Evolutionary conservation across 345 rosid species (phyloP), one percentile per base, ranked within the genome.

Genomic region (Dipteronia sinensis): DNA sequence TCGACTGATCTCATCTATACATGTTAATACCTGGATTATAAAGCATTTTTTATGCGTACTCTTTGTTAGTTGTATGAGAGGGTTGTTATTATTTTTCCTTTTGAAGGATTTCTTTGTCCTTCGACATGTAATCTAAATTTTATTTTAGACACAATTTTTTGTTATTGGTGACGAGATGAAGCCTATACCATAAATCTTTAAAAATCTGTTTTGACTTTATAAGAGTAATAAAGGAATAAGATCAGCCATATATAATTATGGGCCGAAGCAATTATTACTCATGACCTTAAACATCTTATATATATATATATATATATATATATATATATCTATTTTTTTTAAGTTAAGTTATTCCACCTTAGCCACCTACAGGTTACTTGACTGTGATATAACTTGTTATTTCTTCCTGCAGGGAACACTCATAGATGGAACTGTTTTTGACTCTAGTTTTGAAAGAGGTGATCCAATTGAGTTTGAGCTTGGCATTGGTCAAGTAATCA

Each of bases 391-490:
- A 2, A 58, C 58, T 23, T 70, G 8, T 40, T 4, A 51, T 56
- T 34, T 53, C 9, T 56, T 62, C 29, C 13, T 78, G 77, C 89
- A 95, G 99, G 99, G 98, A 74, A 89, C 87, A 78, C 94, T 95
- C 78, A 91, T 97, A 6, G 99, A 95, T 88, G 99, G 95, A 81
- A 90, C 91, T 69, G 96, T 93, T 59, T 95, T 95, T 55, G 99
- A 95, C 86, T 95, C 99, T 81, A 93, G 99, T 81, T 95, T 88
- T 82, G 98, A 95, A 79, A 95, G 99, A 81, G 97, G 91, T 73
- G 98, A 95, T 84, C 99, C 99, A 22, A 90, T 95, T 85, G 98
- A 88, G 83, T 95, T 95, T 81, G 95, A 91, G 91, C 93, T 95
- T 78, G 99, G 99, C 49, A 86, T 82, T 80, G 98, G 99, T 77